Conservation (phyloP, 2,329 filamentous ascomycete genomes). For the Canariomyces notabilis region DNA sequence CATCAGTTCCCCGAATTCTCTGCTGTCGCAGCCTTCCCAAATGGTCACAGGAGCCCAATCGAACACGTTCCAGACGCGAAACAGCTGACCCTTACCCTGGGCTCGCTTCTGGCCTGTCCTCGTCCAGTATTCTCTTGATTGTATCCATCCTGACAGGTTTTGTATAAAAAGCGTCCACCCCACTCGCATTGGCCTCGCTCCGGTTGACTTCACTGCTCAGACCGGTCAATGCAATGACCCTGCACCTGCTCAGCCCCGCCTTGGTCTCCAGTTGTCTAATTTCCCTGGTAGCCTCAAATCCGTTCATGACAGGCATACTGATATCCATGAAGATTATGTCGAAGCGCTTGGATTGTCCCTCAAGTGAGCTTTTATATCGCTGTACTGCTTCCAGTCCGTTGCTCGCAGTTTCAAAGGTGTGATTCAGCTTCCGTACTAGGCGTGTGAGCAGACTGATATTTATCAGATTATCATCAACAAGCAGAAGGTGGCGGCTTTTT, state of each 20-base stretch:
- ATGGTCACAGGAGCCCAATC: too few species aligned
- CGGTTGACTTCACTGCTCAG: constrained; percentile 39
- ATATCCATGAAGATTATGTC: constrained; percentile 42
- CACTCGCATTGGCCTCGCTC: constrained; percentile 41
- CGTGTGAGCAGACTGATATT: constrained; percentile 36
- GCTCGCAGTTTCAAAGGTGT: constrained; percentile 37
- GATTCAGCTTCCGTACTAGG: constrained; percentile 35
- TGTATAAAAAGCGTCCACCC: constrained; percentile 43
- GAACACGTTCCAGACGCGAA: too few species aligned
- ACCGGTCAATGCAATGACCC: constrained; percentile 43
- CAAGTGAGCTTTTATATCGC: constrained; percentile 32
- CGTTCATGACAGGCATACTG: constrained; percentile 31
- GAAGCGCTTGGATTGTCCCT: constrained; percentile 32
- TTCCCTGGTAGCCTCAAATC: constrained; percentile 27
- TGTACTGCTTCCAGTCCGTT: constrained; percentile 47
- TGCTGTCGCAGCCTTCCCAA: too few species aligned
- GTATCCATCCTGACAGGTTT: constrained; percentile 40
- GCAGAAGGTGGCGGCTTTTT: constrained; percentile 25
- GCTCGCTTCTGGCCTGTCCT: background rate
- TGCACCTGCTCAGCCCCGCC: constrained; percentile 6
- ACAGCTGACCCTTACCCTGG: too few species aligned
- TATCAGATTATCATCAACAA: constrained; percentile 41
- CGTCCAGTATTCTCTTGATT: constrained; percentile 13
- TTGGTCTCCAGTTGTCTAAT: constrained; percentile 27
- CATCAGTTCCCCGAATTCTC: too few species aligned